Evolutionary conservation across 352 stramenopile genomes (phyloP).

Genomic region (Phytopythium aichiense): DNA sequence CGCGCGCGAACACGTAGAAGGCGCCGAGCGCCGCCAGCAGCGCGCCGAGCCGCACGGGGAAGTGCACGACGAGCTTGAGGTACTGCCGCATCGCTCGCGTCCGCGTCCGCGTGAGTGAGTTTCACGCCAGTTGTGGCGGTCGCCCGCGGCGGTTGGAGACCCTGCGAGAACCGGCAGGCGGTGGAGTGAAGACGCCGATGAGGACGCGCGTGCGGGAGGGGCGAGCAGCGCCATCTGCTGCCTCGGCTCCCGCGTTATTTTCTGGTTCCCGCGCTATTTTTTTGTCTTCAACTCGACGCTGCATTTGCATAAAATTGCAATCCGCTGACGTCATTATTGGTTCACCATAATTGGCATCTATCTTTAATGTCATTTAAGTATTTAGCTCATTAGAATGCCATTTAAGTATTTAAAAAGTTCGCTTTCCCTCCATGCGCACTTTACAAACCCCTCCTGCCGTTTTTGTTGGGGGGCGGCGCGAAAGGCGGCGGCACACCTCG

Average conservation of each 20-base stretch:
- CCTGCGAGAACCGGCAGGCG: too few species aligned
- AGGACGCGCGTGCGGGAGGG: not conserved
- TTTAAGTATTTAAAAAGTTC: not conserved
- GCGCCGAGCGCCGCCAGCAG: constrained; percentile 45
- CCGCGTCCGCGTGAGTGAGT: too few species aligned
- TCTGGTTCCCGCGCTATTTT: constrained; percentile 2
- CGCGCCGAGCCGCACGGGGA: constrained; percentile 46
- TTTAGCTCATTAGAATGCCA: not conserved
- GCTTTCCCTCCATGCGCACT: not conserved
- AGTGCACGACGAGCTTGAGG: constrained; percentile 60
- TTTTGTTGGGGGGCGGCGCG: not conserved
- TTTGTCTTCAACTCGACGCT: not conserved
- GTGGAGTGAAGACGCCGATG: not conserved
- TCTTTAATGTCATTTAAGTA: not conserved
- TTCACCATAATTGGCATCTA: not conserved
- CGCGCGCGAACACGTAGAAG: constrained; percentile 66
- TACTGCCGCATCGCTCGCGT: constrained; percentile 26
- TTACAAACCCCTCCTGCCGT: not conserved
- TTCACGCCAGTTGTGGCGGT: too few species aligned
- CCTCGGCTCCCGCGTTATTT: not conserved
- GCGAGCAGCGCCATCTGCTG: not conserved
- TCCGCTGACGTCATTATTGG: not conserved
- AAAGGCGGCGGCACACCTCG: not conserved
- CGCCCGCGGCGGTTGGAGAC: too few species aligned
- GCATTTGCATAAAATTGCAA: constrained; percentile 1